Conservation (phyloP, 176 grass and related monocot species). For the Phyllostachys edulis region DNA sequence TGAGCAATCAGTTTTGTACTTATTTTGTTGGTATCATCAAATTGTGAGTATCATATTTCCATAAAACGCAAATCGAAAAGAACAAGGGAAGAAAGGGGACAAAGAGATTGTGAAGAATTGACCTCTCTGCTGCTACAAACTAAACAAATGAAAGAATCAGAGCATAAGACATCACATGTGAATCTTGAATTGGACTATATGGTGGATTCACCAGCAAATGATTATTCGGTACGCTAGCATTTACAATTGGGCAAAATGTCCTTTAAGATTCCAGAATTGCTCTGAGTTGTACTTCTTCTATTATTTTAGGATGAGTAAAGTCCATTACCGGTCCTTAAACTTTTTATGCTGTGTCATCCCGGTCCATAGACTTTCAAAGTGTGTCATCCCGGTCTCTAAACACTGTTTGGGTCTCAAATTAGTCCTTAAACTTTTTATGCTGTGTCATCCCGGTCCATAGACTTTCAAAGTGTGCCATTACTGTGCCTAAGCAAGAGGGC, state of each 20-base stretch:
- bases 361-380: too few relatives aligned
- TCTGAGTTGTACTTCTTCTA: not conserved
- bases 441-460: too few relatives aligned
- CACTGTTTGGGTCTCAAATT: too few relatives aligned
- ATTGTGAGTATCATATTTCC: not conserved
- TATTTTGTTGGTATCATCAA: slow-evolving; percentile 1
- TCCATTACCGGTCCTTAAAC: too few relatives aligned
- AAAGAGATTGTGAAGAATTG: not conserved
- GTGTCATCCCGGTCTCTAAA: too few relatives aligned
- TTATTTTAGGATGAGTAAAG: slow-evolving; percentile 25
- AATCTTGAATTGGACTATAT: slow-evolving; percentile 19
- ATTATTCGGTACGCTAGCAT: not conserved
- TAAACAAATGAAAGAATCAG: slow-evolving; percentile 23
- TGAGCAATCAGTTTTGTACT: slow-evolving; percentile 7
- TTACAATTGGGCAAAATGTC: not conserved
- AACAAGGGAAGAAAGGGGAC: not conserved
- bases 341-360: too few relatives aligned
- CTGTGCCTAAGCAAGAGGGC: too few relatives aligned
- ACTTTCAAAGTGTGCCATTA: too few relatives aligned
- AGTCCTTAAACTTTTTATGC: too few relatives aligned
- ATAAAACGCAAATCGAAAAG: slow-evolving; percentile 11
- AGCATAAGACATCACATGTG: not conserved
- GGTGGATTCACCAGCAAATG: not conserved
- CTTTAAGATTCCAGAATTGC: not conserved
- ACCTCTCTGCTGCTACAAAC: not conserved